phyloP scores from a whole-genome alignment of 1,284 basidiomycete genomes.

The Cutaneotrichosporon cutaneum region DNA sequence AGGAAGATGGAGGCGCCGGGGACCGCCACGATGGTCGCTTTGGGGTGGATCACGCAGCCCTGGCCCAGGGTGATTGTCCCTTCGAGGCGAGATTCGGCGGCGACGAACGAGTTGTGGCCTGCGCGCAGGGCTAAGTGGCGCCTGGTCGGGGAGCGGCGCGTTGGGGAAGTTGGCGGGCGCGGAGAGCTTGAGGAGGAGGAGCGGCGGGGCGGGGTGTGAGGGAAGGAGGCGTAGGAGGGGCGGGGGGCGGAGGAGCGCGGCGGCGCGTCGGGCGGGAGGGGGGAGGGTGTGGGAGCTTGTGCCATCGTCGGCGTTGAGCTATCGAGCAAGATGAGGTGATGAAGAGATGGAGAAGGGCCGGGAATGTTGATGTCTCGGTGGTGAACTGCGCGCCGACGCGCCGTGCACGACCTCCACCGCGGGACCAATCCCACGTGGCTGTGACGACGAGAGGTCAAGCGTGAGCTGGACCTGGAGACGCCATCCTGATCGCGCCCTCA shows the following conservation, averaged over 20 bases:
- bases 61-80: constrained; percentile 85
- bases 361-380: not conserved
- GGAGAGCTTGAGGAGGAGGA: not conserved
- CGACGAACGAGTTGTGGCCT: constrained; percentile 58
- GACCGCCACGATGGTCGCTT: constrained; percentile 83
- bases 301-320: not conserved
- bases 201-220: not conserved
- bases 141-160: constrained; percentile 4
- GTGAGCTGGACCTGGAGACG: not conserved
- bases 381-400: too few species aligned
- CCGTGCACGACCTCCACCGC: constrained; percentile 12
- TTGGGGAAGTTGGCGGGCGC: not conserved
- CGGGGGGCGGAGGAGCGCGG: not conserved
- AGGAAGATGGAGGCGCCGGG: constrained; percentile 75
- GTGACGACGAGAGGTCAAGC: not conserved
- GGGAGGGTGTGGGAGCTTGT: not conserved
- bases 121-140: constrained; percentile 2
- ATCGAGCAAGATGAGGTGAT: not conserved
- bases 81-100: constrained; percentile 82
- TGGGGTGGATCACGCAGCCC: constrained; percentile 88
- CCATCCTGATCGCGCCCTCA: not conserved
- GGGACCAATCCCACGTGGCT: constrained; percentile 3
- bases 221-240: not conserved
- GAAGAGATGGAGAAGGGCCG: not conserved
- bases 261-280: not conserved